These are phyloP conservation scores for Aspergillus caelatus DNA, from an alignment of 2,329 filamentous ascomycete species.

Conservation along the genomic window DNA sequence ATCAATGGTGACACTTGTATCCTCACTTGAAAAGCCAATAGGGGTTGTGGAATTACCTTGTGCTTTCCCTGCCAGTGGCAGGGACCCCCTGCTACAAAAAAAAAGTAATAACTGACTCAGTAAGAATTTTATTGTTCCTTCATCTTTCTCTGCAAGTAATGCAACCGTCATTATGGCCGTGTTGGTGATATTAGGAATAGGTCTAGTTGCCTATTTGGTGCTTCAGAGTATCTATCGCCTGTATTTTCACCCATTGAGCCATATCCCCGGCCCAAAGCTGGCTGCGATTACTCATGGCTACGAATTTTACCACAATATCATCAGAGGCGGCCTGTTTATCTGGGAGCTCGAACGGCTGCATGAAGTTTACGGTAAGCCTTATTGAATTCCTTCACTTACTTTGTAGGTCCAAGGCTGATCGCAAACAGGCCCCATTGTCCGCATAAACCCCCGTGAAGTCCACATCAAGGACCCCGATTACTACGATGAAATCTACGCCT, in stretches of 20 bases:
- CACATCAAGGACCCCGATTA: conserved; percentile 39
- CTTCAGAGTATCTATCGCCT: conserved; percentile 29
- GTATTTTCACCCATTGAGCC: conserved; percentile 36
- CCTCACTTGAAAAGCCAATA: not conserved
- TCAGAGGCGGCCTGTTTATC: conserved; percentile 35
- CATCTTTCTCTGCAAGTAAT: not conserved
- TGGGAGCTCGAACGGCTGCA: conserved; percentile 40
- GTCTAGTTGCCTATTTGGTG: not conserved
- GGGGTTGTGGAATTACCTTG: not conserved
- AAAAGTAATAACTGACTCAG: not conserved
- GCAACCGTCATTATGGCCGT: not conserved
- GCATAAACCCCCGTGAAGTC: conserved; percentile 37
- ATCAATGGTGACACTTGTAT: not conserved
- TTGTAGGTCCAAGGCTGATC: not conserved
- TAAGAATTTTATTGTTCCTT: not conserved
- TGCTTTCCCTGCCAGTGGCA: not conserved
- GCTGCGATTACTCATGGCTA: conserved; percentile 37
- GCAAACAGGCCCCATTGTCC: conserved; percentile 34
- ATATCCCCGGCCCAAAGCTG: conserved; percentile 35
- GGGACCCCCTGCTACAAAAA: not conserved
- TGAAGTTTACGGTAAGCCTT: conserved; percentile 32
- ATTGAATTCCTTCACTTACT: not conserved
- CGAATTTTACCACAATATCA: conserved; percentile 40
- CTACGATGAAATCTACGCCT: conserved; percentile 37
- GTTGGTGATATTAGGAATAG: not conserved